Percentiles rank a stretch among this genome's conserved stretches.
Evolutionary conservation across 2,329 filamentous ascomycete genomes (phyloP).

Genomic region (Fusarium palustre): DNA sequence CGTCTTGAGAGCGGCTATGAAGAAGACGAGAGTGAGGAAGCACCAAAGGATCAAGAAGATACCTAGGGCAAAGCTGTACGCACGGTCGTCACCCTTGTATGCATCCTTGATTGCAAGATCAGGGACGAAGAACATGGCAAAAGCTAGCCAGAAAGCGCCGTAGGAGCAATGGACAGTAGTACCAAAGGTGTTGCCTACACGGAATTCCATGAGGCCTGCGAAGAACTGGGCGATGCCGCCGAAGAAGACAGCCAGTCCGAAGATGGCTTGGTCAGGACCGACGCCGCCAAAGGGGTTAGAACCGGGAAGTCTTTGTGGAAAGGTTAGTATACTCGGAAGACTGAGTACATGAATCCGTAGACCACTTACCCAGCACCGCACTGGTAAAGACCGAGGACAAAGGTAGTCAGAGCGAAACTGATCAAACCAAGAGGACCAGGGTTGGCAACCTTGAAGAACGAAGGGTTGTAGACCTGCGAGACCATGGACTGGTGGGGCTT

Average conservation of each 20-base stretch:
- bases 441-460: constrained; percentile 64
- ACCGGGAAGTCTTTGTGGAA: constrained; percentile 47
- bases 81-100: constrained; percentile 55
- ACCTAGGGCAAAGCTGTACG: constrained; percentile 64
- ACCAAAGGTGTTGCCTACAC: constrained; percentile 71
- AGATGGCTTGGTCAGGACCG: constrained; percentile 53
- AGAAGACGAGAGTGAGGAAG: constrained; percentile 67
- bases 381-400: constrained; percentile 65
- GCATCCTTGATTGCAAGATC: constrained; percentile 62
- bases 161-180: constrained; percentile 71
- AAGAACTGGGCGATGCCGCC: constrained; percentile 76
- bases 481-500: constrained; percentile 52
- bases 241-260: constrained; percentile 60
- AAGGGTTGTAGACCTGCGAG: constrained; percentile 52
- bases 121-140: constrained; percentile 66
- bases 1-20: constrained; percentile 67
- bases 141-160: constrained; percentile 71
- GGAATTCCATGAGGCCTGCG: constrained; percentile 69
- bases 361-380: constrained; percentile 62
- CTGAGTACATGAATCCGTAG: not conserved
- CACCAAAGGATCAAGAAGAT: constrained; percentile 71
- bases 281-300: constrained; percentile 51
- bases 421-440: constrained; percentile 70
- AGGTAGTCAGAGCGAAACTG: constrained; percentile 74
- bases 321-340: not conserved